A percentile compares a stretch with the other conserved stretches of the same genome.
phyloP scores from a whole-genome alignment of 2,329 filamentous ascomycete genomes.

The Ophiostoma sp. region DNA sequence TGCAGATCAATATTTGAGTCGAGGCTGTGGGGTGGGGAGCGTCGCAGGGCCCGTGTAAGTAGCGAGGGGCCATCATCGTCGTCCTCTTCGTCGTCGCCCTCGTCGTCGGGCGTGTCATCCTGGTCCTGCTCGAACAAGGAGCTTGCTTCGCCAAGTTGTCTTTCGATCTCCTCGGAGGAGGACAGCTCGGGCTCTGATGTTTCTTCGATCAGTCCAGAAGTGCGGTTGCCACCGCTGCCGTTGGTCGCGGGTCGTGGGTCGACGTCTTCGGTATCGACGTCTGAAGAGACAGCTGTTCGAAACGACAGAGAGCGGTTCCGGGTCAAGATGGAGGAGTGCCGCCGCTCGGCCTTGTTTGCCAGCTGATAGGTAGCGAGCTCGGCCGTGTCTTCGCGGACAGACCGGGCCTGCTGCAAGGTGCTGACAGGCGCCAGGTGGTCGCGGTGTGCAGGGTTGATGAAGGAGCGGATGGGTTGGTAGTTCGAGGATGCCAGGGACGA shows the following conservation, averaged over 20 bases:
- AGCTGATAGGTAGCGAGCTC: conserved; percentile 80
- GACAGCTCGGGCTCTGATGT: conserved; percentile 32
- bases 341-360: conserved; percentile 51
- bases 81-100: conserved; percentile 12
- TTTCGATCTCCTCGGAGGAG: conserved; percentile 4
- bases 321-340: conserved; percentile 43
- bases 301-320: conserved; percentile 36
- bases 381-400: conserved; percentile 78
- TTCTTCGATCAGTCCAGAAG: conserved; percentile 53
- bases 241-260: conserved; percentile 16
- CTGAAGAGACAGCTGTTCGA: conserved; percentile 29
- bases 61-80: conserved; percentile 22
- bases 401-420: conserved; percentile 67
- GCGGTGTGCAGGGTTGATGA: conserved; percentile 60
- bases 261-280: conserved; percentile 29
- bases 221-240: neutral
- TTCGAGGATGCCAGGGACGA: conserved; percentile 38
- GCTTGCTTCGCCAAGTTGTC: conserved; percentile 1
- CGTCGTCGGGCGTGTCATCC: neutral
- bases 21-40: conserved; percentile 33
- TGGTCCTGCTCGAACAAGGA: neutral
- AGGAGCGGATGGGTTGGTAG: conserved; percentile 64
- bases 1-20: conserved; percentile 43
- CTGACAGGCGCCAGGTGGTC: conserved; percentile 54
- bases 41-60: conserved; percentile 22